phyloP scores from a whole-genome alignment of 2,329 filamentous ascomycete genomes.

The Thelonectria discophora region DNA sequence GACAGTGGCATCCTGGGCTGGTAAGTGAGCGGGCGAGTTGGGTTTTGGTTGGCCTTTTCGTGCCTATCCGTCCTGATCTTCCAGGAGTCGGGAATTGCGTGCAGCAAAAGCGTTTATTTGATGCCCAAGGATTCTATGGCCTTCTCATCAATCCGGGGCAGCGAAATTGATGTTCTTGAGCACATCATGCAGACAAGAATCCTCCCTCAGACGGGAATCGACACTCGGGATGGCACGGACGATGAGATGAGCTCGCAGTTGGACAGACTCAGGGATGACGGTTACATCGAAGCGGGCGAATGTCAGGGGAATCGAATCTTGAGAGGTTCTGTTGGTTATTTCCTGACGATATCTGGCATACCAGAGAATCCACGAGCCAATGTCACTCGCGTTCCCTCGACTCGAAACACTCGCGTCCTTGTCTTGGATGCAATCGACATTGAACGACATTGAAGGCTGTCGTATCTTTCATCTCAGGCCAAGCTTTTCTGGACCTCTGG shows the following conservation, averaged over 20 bases:
- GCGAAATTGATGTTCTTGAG: too few relatives aligned
- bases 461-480: not conserved
- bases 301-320: too few relatives aligned
- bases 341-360: too few relatives aligned
- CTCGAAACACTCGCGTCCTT: not conserved
- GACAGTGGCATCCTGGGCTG: not conserved
- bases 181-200: not conserved
- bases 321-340: too few relatives aligned
- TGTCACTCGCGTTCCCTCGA: slow-evolving; percentile 2
- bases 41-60: not conserved
- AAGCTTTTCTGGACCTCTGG: slow-evolving; percentile 12
- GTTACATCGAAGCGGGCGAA: slow-evolving; percentile 17
- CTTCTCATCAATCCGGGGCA: not conserved
- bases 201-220: slow-evolving; percentile 12
- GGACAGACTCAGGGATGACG: slow-evolving; percentile 16
- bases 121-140: not conserved
- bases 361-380: not conserved
- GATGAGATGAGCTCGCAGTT: slow-evolving; percentile 13
- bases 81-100: too few relatives aligned
- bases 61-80: not conserved
- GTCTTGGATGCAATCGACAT: too few relatives aligned
- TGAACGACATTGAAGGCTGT: too few relatives aligned
- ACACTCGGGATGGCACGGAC: slow-evolving; percentile 22
- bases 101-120: too few relatives aligned
- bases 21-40: too few relatives aligned